These are phyloP conservation scores for Torulaspora globosa DNA, from an alignment of 1,139 yeast genomes.

Conservation along the genomic window DNA sequence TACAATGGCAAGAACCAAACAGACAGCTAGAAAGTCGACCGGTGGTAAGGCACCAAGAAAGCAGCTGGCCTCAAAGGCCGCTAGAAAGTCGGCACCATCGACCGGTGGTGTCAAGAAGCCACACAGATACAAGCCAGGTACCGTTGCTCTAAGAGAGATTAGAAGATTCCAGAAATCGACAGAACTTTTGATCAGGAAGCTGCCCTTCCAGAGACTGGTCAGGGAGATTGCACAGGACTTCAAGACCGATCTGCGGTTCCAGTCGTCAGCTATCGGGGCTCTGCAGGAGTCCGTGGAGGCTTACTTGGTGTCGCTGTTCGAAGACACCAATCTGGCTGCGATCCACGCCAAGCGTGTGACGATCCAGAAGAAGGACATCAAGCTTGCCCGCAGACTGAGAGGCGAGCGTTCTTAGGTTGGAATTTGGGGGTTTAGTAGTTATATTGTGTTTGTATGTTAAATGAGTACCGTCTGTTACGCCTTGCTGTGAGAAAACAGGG, in stretches of 20 bases:
- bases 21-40: constrained; percentile 97
- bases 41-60: constrained; percentile 99
- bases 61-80: constrained; percentile 98
- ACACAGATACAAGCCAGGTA: constrained; percentile 99
- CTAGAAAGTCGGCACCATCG: constrained; percentile 96
- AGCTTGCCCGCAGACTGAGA: constrained; percentile 98
- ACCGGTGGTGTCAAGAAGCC: constrained; percentile 99
- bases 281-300: constrained; percentile 99
- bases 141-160: constrained; percentile 98
- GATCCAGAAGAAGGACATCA: constrained; percentile 98
- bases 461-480: not conserved
- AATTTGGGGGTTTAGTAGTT: constrained; percentile 1
- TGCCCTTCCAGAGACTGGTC: constrained; percentile 98
- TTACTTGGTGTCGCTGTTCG: constrained; percentile 82
- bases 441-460: constrained; percentile 8
- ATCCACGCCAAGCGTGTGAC: constrained; percentile 99
- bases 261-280: constrained; percentile 98
- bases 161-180: constrained; percentile 99
- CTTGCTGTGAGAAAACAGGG: constrained; percentile 1
- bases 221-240: constrained; percentile 98
- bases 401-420: constrained; percentile 77
- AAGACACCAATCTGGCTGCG: constrained; percentile 98
- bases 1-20: constrained; percentile 95
- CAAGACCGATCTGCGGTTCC: constrained; percentile 97
- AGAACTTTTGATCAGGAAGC: constrained; percentile 92